Conservation (phyloP, 75 land plant genomes). For the Selaginella tamariscina region DNA sequence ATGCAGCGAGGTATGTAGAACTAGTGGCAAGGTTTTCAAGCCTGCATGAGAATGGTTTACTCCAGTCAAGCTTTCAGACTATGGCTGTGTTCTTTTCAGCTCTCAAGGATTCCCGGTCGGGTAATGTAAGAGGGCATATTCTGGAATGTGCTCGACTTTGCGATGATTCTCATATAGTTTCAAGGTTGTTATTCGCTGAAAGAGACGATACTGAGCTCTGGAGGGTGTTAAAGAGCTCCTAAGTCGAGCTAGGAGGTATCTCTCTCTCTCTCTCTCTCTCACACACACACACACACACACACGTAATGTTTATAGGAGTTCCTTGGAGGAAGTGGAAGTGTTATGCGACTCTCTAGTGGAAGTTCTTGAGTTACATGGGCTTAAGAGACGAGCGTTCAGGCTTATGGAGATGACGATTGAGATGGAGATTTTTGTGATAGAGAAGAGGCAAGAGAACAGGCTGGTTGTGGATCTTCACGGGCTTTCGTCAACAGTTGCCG, state of each 20-base stretch:
- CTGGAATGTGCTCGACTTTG: not conserved
- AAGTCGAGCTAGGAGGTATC: not conserved
- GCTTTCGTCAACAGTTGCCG: not conserved
- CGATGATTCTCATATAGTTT: not conserved
- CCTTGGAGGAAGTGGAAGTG: not conserved
- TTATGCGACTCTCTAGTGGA: not conserved
- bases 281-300: no score
- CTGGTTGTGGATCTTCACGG: not conserved
- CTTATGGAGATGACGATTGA: not conserved
- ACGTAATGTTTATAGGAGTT: no score
- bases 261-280: no score
- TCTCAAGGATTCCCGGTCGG: not conserved
- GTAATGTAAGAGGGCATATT: not conserved
- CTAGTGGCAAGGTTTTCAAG: not conserved
- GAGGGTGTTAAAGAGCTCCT: not conserved
- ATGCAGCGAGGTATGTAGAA: not conserved
- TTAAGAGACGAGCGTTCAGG: not conserved
- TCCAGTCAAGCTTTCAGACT: not conserved
- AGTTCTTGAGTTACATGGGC: not conserved
- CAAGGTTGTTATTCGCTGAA: not conserved
- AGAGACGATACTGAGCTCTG: not conserved
- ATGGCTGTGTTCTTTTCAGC: not conserved
- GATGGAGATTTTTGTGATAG: not conserved
- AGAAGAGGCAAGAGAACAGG: not conserved
- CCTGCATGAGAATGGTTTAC: not conserved